Conservation (phyloP, 805 yeast genomes). For the Candida chauliodis region DNA sequence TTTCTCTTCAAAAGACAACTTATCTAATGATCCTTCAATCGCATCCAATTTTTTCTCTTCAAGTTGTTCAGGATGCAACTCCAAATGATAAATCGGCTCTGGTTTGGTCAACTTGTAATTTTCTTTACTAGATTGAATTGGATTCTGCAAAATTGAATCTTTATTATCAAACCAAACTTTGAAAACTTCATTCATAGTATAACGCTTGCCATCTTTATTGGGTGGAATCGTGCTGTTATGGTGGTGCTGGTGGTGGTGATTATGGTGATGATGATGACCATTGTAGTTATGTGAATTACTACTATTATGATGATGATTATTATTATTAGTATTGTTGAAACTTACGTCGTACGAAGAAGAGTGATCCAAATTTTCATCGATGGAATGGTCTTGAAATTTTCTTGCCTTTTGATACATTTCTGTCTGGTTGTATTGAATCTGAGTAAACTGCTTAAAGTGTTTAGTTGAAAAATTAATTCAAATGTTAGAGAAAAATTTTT, state of each 20-base stretch:
- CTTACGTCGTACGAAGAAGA: not conserved
- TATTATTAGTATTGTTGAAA: not conserved
- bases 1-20: slow-evolving; percentile 9
- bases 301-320: slow-evolving; percentile 2
- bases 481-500: not conserved
- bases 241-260: slow-evolving; percentile 3
- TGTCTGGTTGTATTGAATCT: not conserved
- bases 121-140: slow-evolving; percentile 16
- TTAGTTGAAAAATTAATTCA: not conserved
- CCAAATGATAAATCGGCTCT: slow-evolving; percentile 34
- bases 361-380: slow-evolving; percentile 4
- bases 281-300: not conserved
- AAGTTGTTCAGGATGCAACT: slow-evolving; percentile 17
- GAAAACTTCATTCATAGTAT: slow-evolving; percentile 51
- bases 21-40: slow-evolving; percentile 2
- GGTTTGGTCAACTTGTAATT: slow-evolving; percentile 30
- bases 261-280: slow-evolving; percentile 1
- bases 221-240: slow-evolving; percentile 23
- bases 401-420: slow-evolving; percentile 10
- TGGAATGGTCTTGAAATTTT: slow-evolving; percentile 6
- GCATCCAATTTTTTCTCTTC: not conserved
- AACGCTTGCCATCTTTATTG: slow-evolving; percentile 40
- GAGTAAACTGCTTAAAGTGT: too few species aligned
- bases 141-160: slow-evolving; percentile 18
- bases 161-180: slow-evolving; percentile 44